Evolutionary conservation across 768 basidiomycete species (phyloP), one percentile per base, ranked within the genome.

Genomic region (Grammothele lineata): DNA sequence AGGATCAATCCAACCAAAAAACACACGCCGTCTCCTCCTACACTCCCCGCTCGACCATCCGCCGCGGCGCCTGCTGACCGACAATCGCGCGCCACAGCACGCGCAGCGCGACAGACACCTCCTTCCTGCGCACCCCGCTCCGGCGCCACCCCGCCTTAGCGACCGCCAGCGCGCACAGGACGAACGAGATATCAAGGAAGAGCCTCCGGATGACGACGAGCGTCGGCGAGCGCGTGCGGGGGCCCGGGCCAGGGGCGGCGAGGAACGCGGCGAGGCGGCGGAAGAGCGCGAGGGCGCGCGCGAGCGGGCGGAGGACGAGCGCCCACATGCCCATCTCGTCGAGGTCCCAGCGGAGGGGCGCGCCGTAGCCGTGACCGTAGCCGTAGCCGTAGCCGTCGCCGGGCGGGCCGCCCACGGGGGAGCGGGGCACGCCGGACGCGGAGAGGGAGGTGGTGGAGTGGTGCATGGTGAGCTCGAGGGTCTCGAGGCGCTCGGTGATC

Each of bases 291-390:
- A 81, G 49, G 18, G 76, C 72, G 24, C 72, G 72, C n/a, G 76
- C 65, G 11, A 89, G 43, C 9, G 87, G 87, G 49, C 76, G 79
- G 5, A 88, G 67, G 14, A 90, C 69, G 37, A 84, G 56, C 6
- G 89, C 78, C 90, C 90, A 92, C 70, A 91, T 76, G 38, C 90
- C 90, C 61, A 91, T 70, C 60, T 91, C 87, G 40, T 87, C 77
- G n/a, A 87, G 59, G 60, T 89, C 84, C 83, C 84, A 87, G 12
- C 46, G 37, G 11, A 47, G 27, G 18, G 55, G 59, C 22, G 47
- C 50, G 18, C 26, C 37, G 3, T 43, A 53, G 24, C 54, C 55
- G 4, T 38, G 24, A 5, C 60, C 57, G 32, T 45, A 54, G 14
- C 55, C 51, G 2, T 55, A 50, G 5, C 57, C 46, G 11, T 38